Conservation (phyloP, 2,329 filamentous ascomycete genomes). For the Daldinia sp. region DNA sequence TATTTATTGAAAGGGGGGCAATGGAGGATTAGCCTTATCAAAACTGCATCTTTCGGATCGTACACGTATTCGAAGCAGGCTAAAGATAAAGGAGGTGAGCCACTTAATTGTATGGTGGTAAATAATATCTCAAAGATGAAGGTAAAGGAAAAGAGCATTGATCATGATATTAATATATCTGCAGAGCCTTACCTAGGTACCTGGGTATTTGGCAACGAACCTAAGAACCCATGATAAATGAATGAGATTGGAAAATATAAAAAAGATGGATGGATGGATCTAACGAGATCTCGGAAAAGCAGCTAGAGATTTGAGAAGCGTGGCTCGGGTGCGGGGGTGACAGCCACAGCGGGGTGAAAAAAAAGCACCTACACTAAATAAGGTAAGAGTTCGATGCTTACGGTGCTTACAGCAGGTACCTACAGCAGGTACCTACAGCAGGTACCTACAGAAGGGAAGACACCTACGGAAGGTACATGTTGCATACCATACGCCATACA, state of each 20-base stretch:
- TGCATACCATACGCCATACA: background rate
- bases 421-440: no score
- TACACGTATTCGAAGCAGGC: slow-evolving; percentile 9
- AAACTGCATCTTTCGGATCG: slow-evolving; percentile 7
- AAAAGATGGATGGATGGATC: background rate
- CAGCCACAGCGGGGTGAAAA: slow-evolving; percentile 17
- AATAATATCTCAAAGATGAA: background rate
- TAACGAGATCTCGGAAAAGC: slow-evolving; percentile 1
- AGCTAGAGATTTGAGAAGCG: background rate
- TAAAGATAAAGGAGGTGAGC: background rate
- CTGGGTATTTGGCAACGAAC: background rate
- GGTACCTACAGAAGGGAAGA: no score
- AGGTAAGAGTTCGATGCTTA: background rate
- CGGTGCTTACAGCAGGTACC: slow-evolving; percentile 3
- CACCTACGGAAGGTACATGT: no score
- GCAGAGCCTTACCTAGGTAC: no score
- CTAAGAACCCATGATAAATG: background rate
- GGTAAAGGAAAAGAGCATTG: background rate
- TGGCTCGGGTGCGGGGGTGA: slow-evolving; percentile 10
- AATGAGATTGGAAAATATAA: background rate
- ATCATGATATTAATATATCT: background rate
- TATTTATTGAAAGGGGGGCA: slow-evolving; percentile 4
- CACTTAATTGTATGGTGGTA: background rate
- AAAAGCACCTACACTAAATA: background rate
- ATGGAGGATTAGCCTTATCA: slow-evolving; percentile 1